These are phyloP conservation scores for Tilletiaria anomala DNA, from an alignment of 1,284 basidiomycete species.

Conservation along the genomic window DNA sequence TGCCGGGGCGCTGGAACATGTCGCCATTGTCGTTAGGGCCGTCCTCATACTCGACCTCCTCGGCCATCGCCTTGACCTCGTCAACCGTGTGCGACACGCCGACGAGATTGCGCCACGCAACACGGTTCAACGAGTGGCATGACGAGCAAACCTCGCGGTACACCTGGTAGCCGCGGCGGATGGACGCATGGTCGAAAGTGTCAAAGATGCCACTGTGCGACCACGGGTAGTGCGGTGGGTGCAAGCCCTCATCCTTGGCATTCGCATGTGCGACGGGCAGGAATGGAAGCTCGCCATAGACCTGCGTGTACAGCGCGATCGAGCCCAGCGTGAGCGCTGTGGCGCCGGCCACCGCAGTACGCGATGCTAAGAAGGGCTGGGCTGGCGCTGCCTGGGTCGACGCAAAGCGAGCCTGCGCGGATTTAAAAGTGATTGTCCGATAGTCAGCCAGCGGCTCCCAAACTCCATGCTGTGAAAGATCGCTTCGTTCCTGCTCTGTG, in stretches of 20 bases:
- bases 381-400: neutral
- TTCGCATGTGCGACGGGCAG: constrained; percentile 28
- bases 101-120: constrained; percentile 98
- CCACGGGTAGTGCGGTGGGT: constrained; percentile 79
- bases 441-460: no score
- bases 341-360: constrained; percentile 60
- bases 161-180: constrained; percentile 94
- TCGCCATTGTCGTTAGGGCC: constrained; percentile 89
- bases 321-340: constrained; percentile 70
- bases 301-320: constrained; percentile 86
- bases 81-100: constrained; percentile 92
- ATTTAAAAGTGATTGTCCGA: no score
- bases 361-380: constrained; percentile 50
- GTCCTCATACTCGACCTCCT: constrained; percentile 81
- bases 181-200: constrained; percentile 82
- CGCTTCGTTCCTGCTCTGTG: no score
- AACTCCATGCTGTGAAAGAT: no score
- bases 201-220: constrained; percentile 72
- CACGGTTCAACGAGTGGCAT: constrained; percentile 96
- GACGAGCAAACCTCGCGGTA: constrained; percentile 98
- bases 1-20: constrained; percentile 97
- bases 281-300: constrained; percentile 56
- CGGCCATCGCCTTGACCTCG: constrained; percentile 81
- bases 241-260: constrained; percentile 72
- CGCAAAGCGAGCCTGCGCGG: neutral